Base-by-base conservation (phyloP, 192 early-diverging fungal genomes). In the Backusella sp. region DNA sequence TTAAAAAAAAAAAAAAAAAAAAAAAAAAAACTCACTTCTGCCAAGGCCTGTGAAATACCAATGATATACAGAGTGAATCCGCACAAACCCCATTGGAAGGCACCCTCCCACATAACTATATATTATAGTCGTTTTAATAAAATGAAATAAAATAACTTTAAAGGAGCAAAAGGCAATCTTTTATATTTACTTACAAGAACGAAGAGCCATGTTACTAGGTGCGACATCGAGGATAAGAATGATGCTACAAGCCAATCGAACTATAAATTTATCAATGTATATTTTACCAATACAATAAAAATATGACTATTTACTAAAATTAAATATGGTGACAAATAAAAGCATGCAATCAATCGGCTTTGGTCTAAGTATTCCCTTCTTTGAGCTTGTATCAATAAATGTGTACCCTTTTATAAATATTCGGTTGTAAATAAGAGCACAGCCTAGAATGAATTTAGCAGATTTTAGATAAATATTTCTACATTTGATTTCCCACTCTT, bases 11-110 rank as follows among this genome's bases (percentile, higher is more conserved):
- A n/a, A n/a, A 32, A 32, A 32, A 32, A 32, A 32, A 32, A 32
- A 32, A 30, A 32, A 32, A 32, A 32, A 32, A 32, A 32, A 11
- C 69, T 34, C 74, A 79, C 77, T 26, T 74, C 77, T 53, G 77
- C 66, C 17, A 79, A 46, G 32, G 77, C 74, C 67, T 79, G 77
- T 37, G 77, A 73, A 74, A 79, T 74, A 28, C 77, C 77, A 37
- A 79, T 35, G 8, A 74, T 35, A 41, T 79, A 79, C 6, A 79
- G 56, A 30, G 68, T 52, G 35, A 72, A 79, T 0, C 62, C 77
- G 32, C 42, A 67, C 70, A 59, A 79, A 4, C 77, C 77, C 66
- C 42, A 74, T 56, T 79, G 72, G 68, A 73, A 79, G 62, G 72
- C 65, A 26, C 74, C 68, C 59, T 79, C 77, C 21, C 74, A 79